A percentile compares a stretch with the other conserved stretches of the same genome.
These are phyloP conservation scores for Jimgerdemannia lactiflua DNA, from an alignment of 192 early-diverging fungal genomes.

Conservation along the genomic window DNA sequence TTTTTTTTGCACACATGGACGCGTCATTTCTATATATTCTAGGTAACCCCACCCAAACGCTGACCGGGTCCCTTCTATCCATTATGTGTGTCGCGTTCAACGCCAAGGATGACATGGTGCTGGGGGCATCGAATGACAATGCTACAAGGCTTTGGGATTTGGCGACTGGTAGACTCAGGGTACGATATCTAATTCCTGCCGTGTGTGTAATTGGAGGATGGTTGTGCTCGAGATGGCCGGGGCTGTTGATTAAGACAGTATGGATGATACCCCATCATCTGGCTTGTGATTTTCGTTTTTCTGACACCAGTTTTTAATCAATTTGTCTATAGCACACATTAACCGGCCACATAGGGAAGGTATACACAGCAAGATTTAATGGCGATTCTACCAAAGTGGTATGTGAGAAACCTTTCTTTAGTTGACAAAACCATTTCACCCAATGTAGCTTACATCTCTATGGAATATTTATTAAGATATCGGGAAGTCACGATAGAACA, in stretches of 20 bases:
- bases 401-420: slow-evolving; percentile 2
- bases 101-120: slow-evolving; percentile 58
- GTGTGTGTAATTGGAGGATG: too few species aligned
- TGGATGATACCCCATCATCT: too few species aligned
- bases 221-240: too few species aligned
- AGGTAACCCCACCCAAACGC: slow-evolving; percentile 46
- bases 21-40: slow-evolving; percentile 7
- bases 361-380: slow-evolving; percentile 85
- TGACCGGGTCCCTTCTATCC: slow-evolving; percentile 82
- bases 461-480: slow-evolving; percentile 45
- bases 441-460: background rate
- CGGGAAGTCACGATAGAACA: slow-evolving; percentile 94
- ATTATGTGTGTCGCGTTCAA: slow-evolving; percentile 84
- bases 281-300: too few species aligned
- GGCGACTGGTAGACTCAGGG: slow-evolving; percentile 68
- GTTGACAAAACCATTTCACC: slow-evolving; percentile 2
- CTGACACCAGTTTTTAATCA: too few species aligned
- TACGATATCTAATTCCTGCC: slow-evolving; percentile 19
- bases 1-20: background rate
- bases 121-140: slow-evolving; percentile 90
- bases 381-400: slow-evolving; percentile 76
- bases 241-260: too few species aligned
- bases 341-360: slow-evolving; percentile 93
- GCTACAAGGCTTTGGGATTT: slow-evolving; percentile 86
- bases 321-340: slow-evolving; percentile 70